Percentiles rank a stretch among this genome's conserved stretches.
Conservation (phyloP, 306 rosid species). For the Medicago lupulina region DNA sequence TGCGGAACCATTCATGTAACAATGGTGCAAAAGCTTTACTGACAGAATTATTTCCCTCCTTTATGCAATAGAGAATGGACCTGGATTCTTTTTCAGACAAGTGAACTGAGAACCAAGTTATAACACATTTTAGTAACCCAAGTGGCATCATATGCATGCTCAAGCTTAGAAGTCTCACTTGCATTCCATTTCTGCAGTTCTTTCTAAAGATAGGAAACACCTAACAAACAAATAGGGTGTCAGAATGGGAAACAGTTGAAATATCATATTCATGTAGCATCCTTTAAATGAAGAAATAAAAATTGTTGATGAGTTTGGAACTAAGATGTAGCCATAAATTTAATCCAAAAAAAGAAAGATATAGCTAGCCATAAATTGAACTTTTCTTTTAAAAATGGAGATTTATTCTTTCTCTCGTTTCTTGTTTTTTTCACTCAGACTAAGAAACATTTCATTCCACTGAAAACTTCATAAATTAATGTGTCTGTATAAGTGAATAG, state of each 20-base stretch:
- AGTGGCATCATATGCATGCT: slow-evolving; percentile 88
- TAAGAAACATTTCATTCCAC: slow-evolving; percentile 21
- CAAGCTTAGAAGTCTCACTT: slow-evolving; percentile 70
- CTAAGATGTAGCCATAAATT: background rate
- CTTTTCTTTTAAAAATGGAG: slow-evolving; percentile 13
- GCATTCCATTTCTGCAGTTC: slow-evolving; percentile 63
- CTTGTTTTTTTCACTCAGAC: slow-evolving; percentile 19
- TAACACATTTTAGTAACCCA: slow-evolving; percentile 77
- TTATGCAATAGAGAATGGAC: slow-evolving; percentile 57
- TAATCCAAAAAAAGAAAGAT: too few relatives aligned
- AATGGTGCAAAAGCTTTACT: slow-evolving; percentile 68
- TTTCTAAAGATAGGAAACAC: slow-evolving; percentile 71
- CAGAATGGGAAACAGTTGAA: slow-evolving; percentile 38
- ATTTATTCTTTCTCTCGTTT: slow-evolving; percentile 25
- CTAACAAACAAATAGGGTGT: slow-evolving; percentile 57
- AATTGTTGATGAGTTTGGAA: slow-evolving; percentile 27
- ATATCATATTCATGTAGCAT: slow-evolving; percentile 24
- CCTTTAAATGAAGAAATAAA: slow-evolving; percentile 27
- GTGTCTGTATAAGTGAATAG: slow-evolving; percentile 14
- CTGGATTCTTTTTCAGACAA: slow-evolving; percentile 75
- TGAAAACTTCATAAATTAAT: slow-evolving; percentile 29
- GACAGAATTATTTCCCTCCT: slow-evolving; percentile 50
- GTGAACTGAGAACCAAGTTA: slow-evolving; percentile 85
- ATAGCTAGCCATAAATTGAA: slow-evolving; percentile 4
- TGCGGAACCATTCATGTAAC: slow-evolving; percentile 78